Evolutionary conservation across 1,139 yeast genomes (phyloP).

Genomic region (Saccharomyces pastorianus): DNA sequence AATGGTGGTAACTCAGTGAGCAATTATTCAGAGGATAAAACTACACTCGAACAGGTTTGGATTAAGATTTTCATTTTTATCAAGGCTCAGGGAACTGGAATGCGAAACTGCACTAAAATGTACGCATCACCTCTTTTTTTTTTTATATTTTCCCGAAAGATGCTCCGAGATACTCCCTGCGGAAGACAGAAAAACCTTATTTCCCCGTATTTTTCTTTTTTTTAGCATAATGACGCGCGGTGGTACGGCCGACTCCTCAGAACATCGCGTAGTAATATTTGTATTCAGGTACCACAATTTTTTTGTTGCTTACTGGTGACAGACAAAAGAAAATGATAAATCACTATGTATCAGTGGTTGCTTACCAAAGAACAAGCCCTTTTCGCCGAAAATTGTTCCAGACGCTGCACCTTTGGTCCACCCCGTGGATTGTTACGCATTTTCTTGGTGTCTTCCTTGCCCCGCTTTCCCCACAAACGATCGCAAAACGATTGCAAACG

Average conservation of each 20-base stretch:
- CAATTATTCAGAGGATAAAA: background rate
- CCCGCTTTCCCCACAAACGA: background rate
- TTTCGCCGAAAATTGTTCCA: background rate
- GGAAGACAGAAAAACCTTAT: background rate
- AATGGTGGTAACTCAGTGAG: background rate
- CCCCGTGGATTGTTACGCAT: background rate
- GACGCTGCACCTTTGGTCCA: background rate
- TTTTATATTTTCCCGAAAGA: background rate
- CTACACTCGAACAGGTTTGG: background rate
- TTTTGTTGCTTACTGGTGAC: background rate
- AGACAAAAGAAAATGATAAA: background rate
- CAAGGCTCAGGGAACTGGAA: background rate
- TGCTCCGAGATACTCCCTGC: background rate
- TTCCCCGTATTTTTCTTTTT: background rate
- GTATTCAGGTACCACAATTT: background rate
- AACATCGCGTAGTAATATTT: background rate
- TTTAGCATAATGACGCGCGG: background rate
- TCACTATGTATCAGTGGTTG: background rate
- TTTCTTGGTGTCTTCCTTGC: background rate
- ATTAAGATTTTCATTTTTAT: background rate
- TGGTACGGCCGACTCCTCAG: background rate
- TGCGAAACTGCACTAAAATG: background rate
- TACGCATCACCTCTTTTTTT: background rate
- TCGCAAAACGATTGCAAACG: background rate
- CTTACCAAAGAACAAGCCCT: background rate